Evolutionary conservation across 1,284 basidiomycete species (phyloP).

Genomic region (Ganoderma lucidum): DNA sequence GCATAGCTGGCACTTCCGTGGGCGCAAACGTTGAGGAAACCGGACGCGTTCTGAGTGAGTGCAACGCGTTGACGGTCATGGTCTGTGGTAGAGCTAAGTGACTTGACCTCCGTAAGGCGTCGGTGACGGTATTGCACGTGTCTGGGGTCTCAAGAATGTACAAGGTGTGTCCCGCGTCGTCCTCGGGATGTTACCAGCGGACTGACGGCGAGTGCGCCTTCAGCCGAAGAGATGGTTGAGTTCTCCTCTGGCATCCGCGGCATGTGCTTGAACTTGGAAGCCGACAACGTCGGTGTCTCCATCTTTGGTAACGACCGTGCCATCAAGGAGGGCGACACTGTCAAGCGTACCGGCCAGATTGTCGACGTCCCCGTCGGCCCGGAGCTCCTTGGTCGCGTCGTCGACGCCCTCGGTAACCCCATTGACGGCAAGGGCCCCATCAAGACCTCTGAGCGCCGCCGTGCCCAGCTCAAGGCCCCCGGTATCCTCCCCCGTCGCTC

Average conservation of each 20-base stretch:
- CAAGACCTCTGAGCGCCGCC: conserved; percentile 90
- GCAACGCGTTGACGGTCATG: neutral
- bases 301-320: conserved; percentile 99
- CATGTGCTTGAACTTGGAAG: conserved; percentile 99
- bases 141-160: conserved; percentile 93
- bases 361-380: conserved; percentile 99
- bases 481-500: conserved; percentile 99
- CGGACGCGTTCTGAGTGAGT: conserved; percentile 95
- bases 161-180: conserved; percentile 68
- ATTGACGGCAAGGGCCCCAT: conserved; percentile 99
- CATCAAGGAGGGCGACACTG: conserved; percentile 99
- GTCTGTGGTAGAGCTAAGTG: conserved; percentile 12
- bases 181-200: conserved; percentile 12
- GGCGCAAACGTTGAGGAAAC: conserved; percentile 98
- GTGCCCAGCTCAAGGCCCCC: conserved; percentile 98
- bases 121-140: conserved; percentile 99
- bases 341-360: conserved; percentile 99
- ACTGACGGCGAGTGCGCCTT: conserved; percentile 30
- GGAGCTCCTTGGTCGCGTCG: conserved; percentile 95
- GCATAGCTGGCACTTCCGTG: conserved; percentile 92
- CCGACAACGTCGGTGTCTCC: conserved; percentile 99
- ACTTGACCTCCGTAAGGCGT: conserved; percentile 69
- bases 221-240: conserved; percentile 99
- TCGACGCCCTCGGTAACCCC: conserved; percentile 99
- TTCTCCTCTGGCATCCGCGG: conserved; percentile 99